Evolutionary conservation across 306 rosid genomes (phyloP), one percentile per base, ranked within the genome.

Genomic region (Alnus rubra): DNA sequence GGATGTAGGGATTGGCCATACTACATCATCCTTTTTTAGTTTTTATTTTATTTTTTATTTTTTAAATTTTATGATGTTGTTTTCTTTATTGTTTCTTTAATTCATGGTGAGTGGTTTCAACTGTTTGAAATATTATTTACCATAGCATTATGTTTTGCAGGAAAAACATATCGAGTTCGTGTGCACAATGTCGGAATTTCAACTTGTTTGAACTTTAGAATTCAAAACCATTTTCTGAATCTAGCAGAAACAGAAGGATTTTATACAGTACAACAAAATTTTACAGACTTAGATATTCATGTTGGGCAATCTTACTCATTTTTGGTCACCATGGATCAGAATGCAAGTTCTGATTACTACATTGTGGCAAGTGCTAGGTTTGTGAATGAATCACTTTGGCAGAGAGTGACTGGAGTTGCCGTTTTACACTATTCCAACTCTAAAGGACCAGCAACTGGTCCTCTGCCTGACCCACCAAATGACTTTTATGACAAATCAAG

Each of bases 321-420:
- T 83, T 82, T 94, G 77, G 82, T 94, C 51, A 80, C 90, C 69
- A 88, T 86, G 82, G 95, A 92, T 80, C 98, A 94, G 79, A 91
- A 94, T 80, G 98, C 97, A 49, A 92, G 97, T 80, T 82, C 92
- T 42, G 98, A 92, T 79, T 94, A 92, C 88, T 94, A 92, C 81
- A 85, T 92, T 15, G 97, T 92, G 31, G 98, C 98, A 30, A 92
- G 98, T 81, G 92, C 98, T 14, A 81, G 97, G 88, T 92, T 94
- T 76, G 98, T 94, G 80, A 94, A 94, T 77, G 93, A 75, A 78
- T 88, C 98, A 5, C 72, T 89, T 80, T 94, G 97, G 98, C 84
- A 94, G 65, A 87, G 83, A 81, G 97, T 94, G 68, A 91, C 93
- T 0, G 97, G 98, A 70, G 98, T 94, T 77, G 98, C 95, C 42